Evolutionary conservation across 192 early-diverging fungal species (phyloP), one percentile per base, ranked within the genome.

Genomic region (Coemansia sp.): DNA sequence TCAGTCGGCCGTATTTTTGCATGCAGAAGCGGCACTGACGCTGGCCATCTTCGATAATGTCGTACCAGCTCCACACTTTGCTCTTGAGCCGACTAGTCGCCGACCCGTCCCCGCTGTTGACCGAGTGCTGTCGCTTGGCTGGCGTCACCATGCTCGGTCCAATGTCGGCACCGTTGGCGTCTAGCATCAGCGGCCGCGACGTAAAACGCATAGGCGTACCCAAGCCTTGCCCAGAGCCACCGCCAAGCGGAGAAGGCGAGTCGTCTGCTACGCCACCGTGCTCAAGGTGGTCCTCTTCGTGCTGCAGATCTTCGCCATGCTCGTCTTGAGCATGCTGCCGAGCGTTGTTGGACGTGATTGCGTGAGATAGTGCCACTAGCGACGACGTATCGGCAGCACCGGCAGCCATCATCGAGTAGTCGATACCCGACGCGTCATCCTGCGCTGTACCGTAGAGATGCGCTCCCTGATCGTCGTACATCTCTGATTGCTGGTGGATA

Each of bases 11-110:
- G 65, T 84, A 84, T 39, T 69, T 73, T 52, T 84, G 82, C 50
- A 74, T 22, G 55, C 82, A 84, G 55, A 79, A 84, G 53, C 61
- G 67, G 65, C 82, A 84, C 65, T 80, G 78, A 65, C 82, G 78
- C 44, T 73, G 64, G 18, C 82, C 78, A 29, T 84, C 82, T 13
- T 71, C 43, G 47, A 76, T 20, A 46, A 84, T 73, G 24, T 80
- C 78, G 61, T 84, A 84, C 82, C 82, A 84, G 33, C 64, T 71
- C 82, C 82, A 84, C 33, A 84, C 82, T 39, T 76, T 76, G 69
- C 82, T 84, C 66, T 84, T 84, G 15, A 84, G 72, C 27, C 82
- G 69, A 40, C 71, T 75, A 70, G 64, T 72, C 44, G 60, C 49
- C 62, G 64, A 68, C 33, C 66, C 72, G 20, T 71, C 70, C 20